A percentile compares a stretch with the other conserved stretches of the same genome.
Evolutionary conservation across 2,329 filamentous ascomycete genomes (phyloP).

Genomic region (Cladophialophora exuberans): DNA sequence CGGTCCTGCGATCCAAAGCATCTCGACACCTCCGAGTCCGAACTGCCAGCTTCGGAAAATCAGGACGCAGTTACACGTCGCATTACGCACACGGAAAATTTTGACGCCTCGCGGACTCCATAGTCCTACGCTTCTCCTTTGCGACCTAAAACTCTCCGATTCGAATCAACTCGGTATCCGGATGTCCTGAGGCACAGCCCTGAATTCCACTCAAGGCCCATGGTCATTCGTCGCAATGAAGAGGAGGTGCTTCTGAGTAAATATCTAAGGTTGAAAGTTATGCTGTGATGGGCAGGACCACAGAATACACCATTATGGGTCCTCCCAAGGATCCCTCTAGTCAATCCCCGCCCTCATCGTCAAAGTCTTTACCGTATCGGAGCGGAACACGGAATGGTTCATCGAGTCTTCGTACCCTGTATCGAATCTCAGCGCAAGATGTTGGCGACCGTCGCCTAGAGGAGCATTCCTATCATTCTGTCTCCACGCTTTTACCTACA

Average conservation of each 20-base stretch:
- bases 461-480: slow-evolving; percentile 8
- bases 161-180: background rate
- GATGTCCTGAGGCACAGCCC: background rate
- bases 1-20: no score
- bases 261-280: slow-evolving; percentile 3
- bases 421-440: slow-evolving; percentile 28
- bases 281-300: slow-evolving; percentile 23
- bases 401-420: slow-evolving; percentile 29
- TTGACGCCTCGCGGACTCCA: slow-evolving; percentile 10
- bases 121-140: background rate
- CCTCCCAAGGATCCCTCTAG: slow-evolving; percentile 14
- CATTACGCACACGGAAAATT: slow-evolving; percentile 17
- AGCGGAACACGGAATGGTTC: slow-evolving; percentile 22
- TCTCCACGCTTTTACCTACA: slow-evolving; percentile 23
- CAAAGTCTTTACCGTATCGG: slow-evolving; percentile 25
- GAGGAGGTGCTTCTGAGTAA: slow-evolving; percentile 11
- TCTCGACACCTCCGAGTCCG: slow-evolving; percentile 2
- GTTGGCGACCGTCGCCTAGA: slow-evolving; percentile 4
- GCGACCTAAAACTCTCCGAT: background rate
- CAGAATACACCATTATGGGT: slow-evolving; percentile 30
- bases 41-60: slow-evolving; percentile 10
- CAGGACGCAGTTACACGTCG: slow-evolving; percentile 19
- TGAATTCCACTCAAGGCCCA: background rate
- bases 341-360: slow-evolving; percentile 11
- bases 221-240: slow-evolving; percentile 22